Base-by-base conservation (phyloP, 106 monocot genomes). In the Iris macrosiphon region DNA sequence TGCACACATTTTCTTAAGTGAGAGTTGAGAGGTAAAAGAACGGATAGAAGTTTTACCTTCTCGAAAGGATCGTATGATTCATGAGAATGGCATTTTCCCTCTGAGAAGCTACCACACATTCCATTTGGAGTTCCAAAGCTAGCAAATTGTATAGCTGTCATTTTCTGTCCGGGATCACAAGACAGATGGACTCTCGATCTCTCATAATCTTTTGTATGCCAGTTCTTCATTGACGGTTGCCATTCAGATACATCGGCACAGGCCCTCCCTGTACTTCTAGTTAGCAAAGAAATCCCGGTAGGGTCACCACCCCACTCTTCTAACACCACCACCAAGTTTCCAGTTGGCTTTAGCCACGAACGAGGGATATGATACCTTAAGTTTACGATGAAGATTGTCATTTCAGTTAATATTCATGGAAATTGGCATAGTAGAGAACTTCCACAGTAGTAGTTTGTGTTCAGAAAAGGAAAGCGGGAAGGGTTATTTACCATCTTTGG, bases 51-150 rank as follows among this genome's bases (percentile, higher is more conserved):
- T 18, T 35, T 75, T 77, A 96, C 95, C 89, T 75, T 74, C 40
- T 83, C 66, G 33, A 98, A 74, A 61, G 74, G 74, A 72, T 87
- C 77, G 56, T 90, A 86, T 15, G 96, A 98, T 54, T 78, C 66
- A 35, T 80, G 80, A 39, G 96, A 86, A 73, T 98, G 96, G 37
- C 96, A 98, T 45, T 22, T 55, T 20, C 96, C 90, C 31, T 82
- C 74, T n/a, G 83, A 70, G 57, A 63, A 98, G 63, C 43, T 73
- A 15, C 90, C 96, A 39, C 96, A 98, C 3, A 45, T 35, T 38
- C 96, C 96, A 37, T 74, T 62, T 23, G 96, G 90, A 52, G 74
- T 90, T 3, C 96, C 90, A 55, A 83, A 98, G 62, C 96, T 98
- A 26, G 96, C 90, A 68, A 98, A 98, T 49, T 76, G 77, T 69